A percentile compares a stretch with the other conserved stretches of the same genome.
Conservation (phyloP, 148 eudicot species). For the Fagopyrum esculentum region DNA sequence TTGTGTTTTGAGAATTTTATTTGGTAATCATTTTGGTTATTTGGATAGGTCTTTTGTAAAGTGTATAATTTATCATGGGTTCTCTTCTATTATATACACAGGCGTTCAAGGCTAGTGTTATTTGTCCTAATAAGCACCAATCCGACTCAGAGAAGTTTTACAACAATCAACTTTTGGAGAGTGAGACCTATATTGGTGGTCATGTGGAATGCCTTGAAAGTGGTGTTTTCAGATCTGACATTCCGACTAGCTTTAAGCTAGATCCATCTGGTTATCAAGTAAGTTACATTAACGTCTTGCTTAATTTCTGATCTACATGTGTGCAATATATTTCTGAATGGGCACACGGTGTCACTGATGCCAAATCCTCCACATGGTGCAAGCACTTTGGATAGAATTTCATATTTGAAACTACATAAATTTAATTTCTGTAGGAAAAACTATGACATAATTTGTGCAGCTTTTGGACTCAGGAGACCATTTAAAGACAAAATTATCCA, state of each 20-base stretch:
- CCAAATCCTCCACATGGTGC: background rate
- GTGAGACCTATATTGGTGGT: conserved; percentile 99
- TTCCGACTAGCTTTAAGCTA: conserved; percentile 91
- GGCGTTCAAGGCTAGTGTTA: conserved; percentile 91
- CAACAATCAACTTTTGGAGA: conserved; percentile 71
- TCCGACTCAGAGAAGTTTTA: conserved; percentile 91
- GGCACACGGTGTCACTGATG: background rate
- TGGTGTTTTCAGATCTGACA: conserved; percentile 99
- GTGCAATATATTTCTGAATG: background rate
- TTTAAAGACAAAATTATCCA: background rate
- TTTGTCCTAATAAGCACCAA: conserved; percentile 97
- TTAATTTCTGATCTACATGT: background rate
- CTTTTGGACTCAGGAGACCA: background rate
- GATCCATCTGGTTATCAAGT: conserved; percentile 96
- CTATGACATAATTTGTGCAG: background rate
- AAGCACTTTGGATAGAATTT: background rate
- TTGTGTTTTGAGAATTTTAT: conserved; percentile 17
- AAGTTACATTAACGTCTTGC: conserved; percentile 11
- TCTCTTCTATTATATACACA: conserved; percentile 26
- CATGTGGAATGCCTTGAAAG: conserved; percentile 99
- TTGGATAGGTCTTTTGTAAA: background rate
- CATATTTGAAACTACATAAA: background rate
- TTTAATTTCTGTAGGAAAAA: background rate
- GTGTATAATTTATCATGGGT: background rate
- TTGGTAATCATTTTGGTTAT: conserved; percentile 5